phyloP scores from a whole-genome alignment of 225 moss, liverwort and hornwort genomes.

The Neckera pumila region DNA sequence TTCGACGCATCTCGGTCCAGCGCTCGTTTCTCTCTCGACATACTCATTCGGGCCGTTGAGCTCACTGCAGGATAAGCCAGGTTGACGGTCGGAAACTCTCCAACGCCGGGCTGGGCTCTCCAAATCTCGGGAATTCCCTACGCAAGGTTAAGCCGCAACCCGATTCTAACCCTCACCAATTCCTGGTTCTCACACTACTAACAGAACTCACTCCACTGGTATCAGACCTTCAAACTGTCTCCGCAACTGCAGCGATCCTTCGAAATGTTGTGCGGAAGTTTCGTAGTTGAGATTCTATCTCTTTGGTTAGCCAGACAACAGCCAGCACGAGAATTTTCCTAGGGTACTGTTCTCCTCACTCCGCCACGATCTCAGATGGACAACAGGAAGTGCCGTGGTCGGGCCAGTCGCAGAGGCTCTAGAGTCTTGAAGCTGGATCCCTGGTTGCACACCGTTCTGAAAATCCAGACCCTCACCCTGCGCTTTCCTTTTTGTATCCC shows the following conservation, averaged over 20 bases:
- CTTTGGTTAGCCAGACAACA: not conserved
- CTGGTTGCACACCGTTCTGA: not conserved
- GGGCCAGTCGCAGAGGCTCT: no score
- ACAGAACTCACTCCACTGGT: not conserved
- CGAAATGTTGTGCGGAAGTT: not conserved
- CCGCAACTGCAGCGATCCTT: not conserved
- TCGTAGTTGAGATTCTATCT: not conserved
- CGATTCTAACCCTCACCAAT: not conserved
- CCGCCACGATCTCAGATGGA: not conserved
- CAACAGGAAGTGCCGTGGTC: not conserved
- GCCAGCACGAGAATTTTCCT: not conserved
- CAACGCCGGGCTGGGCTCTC: not conserved
- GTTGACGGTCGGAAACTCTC: not conserved
- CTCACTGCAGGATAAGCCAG: conserved; percentile 36
- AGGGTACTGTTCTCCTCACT: not conserved
- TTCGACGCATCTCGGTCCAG: conserved; percentile 38
- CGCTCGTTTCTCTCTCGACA: conserved; percentile 66
- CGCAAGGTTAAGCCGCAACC: not conserved
- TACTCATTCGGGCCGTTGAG: conserved; percentile 22
- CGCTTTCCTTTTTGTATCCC: not conserved
- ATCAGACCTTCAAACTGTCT: not conserved
- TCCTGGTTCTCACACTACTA: not conserved
- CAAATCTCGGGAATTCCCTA: not conserved
- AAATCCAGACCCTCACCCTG: not conserved
- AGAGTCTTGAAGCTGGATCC: not conserved